Base-by-base conservation (phyloP, 2,329 filamentous ascomycete species). In the Sphaerostilbella broomeana region DNA sequence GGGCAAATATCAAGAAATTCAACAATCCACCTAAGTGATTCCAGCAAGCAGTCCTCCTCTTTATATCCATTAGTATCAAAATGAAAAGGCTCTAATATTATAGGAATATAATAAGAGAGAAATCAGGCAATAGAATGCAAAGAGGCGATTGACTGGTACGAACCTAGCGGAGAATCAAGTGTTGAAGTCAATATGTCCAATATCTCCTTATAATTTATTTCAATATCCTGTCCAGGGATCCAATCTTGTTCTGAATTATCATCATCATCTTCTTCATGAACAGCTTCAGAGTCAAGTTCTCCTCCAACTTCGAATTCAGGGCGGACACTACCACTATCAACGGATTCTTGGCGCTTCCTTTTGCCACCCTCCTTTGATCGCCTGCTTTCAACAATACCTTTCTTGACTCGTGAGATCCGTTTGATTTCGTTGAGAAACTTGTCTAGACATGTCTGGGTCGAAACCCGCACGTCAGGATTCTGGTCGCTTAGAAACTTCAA, bases 1-100 rank as follows among this genome's bases (percentile, higher is more conserved):
- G 92, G 90, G 52, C 89, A 95, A 31, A 98, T 97, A 47, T 97
- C 89, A 51, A 98, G 84, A 58, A 98, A 95, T 44, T 84, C 85
- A 49, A 95, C 88, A 48, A 98, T 88, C 92, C 92, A 98, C 46
- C 87, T 79, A 19, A 98, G 70, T 3, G 89, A 88, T 38, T 94
- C 94, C 26, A 95, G 72, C 30, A 95, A 76, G 48, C 94, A 89
- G 54, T 95, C 86, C 58, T 97, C 88, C 58, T 95, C 89, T 81
- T 57, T 15, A 28, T 15, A 5, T 7, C 16, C 3, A 32, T 52
- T 13, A 50, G 42, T 24, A 44, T 27, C 19, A 21, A 16, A 17
- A 19, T 26, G 17, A 11, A 11, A 20, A 32, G 21, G 13, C 24
- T 10, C n/a, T n/a, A n/a, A n/a, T n/a, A n/a, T n/a, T n/a, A n/a